Percentiles rank a stretch among this genome's conserved stretches.
phyloP scores from a whole-genome alignment of 176 grass and related monocot genomes.

The Tuctoria greenei region DNA sequence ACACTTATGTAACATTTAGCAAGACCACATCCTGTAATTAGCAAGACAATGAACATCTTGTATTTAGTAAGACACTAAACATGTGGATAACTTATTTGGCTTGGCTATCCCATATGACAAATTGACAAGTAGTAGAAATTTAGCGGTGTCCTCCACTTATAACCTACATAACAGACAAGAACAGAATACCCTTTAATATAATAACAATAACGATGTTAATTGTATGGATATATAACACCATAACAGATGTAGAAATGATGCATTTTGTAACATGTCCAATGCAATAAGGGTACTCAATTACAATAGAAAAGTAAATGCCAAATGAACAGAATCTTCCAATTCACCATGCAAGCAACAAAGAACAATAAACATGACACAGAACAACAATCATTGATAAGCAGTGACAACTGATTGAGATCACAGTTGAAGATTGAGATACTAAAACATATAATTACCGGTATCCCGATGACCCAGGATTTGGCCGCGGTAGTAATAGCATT shows the following conservation, averaged over 20 bases:
- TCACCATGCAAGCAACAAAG: background rate
- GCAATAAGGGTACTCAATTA: background rate
- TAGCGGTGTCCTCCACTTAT: background rate
- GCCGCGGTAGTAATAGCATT: conserved; percentile 55
- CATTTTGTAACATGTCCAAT: background rate
- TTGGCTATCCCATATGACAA: background rate
- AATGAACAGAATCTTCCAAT: background rate
- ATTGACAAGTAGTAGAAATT: background rate
- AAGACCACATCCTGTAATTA: background rate
- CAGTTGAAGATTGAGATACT: background rate
- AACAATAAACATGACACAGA: background rate
- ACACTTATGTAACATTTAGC: background rate
- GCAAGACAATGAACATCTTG: too few species aligned
- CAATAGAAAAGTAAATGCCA: background rate
- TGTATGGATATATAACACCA: background rate
- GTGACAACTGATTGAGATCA: background rate
- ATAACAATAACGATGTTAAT: background rate
- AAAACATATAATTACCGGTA: conserved; percentile 56
- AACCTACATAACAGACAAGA: background rate
- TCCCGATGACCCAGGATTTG: conserved; percentile 78
- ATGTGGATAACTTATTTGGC: background rate
- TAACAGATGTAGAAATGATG: background rate
- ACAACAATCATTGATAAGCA: background rate
- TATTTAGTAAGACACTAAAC: background rate
- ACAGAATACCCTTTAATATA: background rate